These are phyloP conservation scores for Malassezia equina DNA, from an alignment of 1,284 basidiomycete genomes.

Conservation along the genomic window DNA sequence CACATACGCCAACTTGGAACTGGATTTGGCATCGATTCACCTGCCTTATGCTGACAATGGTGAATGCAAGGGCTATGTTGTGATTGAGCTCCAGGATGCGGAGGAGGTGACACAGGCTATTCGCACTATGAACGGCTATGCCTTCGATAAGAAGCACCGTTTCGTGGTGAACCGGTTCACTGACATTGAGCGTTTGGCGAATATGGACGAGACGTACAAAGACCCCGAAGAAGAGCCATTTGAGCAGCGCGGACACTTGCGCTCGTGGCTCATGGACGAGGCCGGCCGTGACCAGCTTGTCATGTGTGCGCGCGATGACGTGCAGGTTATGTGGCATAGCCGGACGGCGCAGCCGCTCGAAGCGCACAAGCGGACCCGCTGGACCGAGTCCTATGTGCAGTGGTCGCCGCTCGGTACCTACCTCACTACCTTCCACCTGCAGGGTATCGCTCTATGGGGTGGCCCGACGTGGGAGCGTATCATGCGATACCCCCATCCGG, in stretches of 20 bases:
- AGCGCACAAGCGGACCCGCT: slow-evolving; percentile 62
- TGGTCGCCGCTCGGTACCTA: slow-evolving; percentile 96
- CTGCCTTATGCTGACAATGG: slow-evolving; percentile 48
- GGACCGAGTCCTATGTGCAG: slow-evolving; percentile 93
- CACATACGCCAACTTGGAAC: slow-evolving; percentile 46
- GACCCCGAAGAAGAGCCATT: slow-evolving; percentile 73
- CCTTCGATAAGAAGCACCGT: slow-evolving; percentile 83
- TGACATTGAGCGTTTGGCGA: slow-evolving; percentile 76
- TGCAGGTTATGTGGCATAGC: slow-evolving; percentile 86
- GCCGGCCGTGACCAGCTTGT: slow-evolving; percentile 92
- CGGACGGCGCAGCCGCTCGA: slow-evolving; percentile 77
- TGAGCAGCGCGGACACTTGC: slow-evolving; percentile 82
- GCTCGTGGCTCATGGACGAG: slow-evolving; percentile 85
- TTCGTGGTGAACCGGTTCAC: slow-evolving; percentile 83
- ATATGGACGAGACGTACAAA: slow-evolving; percentile 70
- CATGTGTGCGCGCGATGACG: slow-evolving; percentile 83
- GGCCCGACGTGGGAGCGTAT: slow-evolving; percentile 75
- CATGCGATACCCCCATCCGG: slow-evolving; percentile 85
- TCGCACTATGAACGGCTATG: slow-evolving; percentile 68
- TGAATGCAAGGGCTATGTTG: slow-evolving; percentile 58
- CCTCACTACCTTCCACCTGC: slow-evolving; percentile 83
- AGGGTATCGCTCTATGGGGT: slow-evolving; percentile 92
- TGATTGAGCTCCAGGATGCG: slow-evolving; percentile 72
- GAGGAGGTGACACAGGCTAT: slow-evolving; percentile 76
- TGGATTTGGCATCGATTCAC: slow-evolving; percentile 46